Evolutionary conservation across 805 yeast genomes (phyloP), one percentile per base, ranked within the genome.

Genomic region (Maudiozyma turicensis): DNA sequence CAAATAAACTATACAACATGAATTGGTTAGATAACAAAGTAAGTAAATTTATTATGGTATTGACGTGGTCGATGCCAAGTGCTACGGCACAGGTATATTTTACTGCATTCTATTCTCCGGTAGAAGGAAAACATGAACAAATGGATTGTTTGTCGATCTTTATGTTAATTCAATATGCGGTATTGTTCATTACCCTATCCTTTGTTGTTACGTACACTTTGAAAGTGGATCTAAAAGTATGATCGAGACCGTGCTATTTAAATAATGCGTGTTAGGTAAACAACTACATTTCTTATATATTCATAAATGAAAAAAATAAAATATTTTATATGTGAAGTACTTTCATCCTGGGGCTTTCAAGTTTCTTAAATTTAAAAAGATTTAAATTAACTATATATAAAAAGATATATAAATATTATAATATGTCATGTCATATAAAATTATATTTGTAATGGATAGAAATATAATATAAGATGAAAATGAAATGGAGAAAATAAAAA

Each of bases 71-170:
- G 0, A 76, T 87, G 51, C 98, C 98, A 0, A 83, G 86, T 47
- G 95, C 96, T 0, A 91, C 98, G 0, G 75, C 93, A 0, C 82
- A 88, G 59, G 82, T 91, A 13, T 91, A 89, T 65, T 75, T 90
- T 55, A 90, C 98, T 2, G 91, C 96, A 3, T 81, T 87, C 60
- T 86, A 83, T 65, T 81, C 90, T 1, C 95, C 93, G n/a, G 78
- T 84, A 4, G 72, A 69, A 5, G 74, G 73, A 3, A 67, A 69
- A 1, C 74, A 71, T 43, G 31, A 56, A 4, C 90, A 87, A 64
- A 80, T 88, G 80, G 95, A 89, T 59, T 83, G 91, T 59, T 71
- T 89, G 49, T 89, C 95, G 0, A 72, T 85, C 9, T 72, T 76
- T 29, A 75, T 87, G 53, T 75, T 88, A 50, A 73, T 74, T 44